Conservation (phyloP, 495 filamentous ascomycete species). For the Lichina pygmaea region DNA sequence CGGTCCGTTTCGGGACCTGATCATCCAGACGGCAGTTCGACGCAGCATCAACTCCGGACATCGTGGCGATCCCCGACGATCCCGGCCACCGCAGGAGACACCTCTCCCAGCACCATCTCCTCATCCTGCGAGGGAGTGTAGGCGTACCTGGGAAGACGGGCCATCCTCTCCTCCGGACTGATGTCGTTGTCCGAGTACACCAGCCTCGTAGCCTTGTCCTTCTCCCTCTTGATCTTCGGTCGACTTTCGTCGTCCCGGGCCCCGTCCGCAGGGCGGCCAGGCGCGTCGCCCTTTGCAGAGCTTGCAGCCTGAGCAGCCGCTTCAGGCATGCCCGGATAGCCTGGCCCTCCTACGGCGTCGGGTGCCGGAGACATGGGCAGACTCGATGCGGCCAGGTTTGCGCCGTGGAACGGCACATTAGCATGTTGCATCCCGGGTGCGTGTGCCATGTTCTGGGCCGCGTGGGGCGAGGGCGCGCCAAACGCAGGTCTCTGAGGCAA, state of each 20-base stretch:
- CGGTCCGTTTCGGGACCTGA: no score
- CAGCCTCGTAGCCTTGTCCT: constrained; percentile 41
- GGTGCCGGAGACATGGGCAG: constrained; percentile 11
- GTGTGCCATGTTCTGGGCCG: constrained; percentile 23
- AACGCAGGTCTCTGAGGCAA: constrained; percentile 38
- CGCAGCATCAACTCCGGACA: neutral
- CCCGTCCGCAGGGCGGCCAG: neutral
- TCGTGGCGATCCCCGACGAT: constrained; percentile 3
- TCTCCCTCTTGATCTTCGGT: constrained; percentile 36
- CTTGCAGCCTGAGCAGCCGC: constrained; percentile 8
- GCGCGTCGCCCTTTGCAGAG: constrained; percentile 13
- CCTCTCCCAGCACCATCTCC: constrained; percentile 10
- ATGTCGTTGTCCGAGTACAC: constrained; percentile 52
- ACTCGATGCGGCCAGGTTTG: no score
- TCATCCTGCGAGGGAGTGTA: constrained; percentile 24
- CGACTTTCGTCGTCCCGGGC: constrained; percentile 23
- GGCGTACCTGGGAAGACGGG: constrained; percentile 46
- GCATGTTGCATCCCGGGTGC: constrained; percentile 35
- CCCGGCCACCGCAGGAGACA: constrained; percentile 6
- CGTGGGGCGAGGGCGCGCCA: no score
- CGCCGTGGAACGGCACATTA: no score
- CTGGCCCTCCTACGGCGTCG: constrained; percentile 6
- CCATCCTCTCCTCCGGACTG: constrained; percentile 77
- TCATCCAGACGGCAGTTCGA: no score
- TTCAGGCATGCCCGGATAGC: neutral